These are phyloP conservation scores for Saturnispora besseyi DNA, from an alignment of 805 yeast genomes.

Conservation along the genomic window DNA sequence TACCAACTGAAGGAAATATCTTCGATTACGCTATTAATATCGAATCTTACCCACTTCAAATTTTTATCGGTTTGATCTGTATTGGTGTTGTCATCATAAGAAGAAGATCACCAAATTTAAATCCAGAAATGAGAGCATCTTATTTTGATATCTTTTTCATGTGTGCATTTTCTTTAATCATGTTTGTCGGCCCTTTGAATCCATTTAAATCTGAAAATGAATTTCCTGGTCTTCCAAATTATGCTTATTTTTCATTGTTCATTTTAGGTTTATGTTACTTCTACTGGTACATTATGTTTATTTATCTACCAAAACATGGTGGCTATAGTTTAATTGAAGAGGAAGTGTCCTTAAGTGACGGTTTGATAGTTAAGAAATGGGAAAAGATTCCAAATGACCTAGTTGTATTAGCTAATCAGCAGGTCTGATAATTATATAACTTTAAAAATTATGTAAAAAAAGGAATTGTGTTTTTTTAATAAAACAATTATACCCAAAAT, in stretches of 20 bases:
- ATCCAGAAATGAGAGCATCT: constrained; percentile 45
- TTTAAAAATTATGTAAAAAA: neutral
- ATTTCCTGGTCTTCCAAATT: constrained; percentile 36
- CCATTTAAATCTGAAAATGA: constrained; percentile 31
- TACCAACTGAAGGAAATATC: constrained; percentile 40
- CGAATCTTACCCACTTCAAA: constrained; percentile 43
- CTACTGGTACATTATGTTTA: constrained; percentile 51
- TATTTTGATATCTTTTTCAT: constrained; percentile 39
- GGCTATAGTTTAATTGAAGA: constrained; percentile 38
- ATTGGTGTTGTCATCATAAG: constrained; percentile 50
- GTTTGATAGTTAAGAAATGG: constrained; percentile 52
- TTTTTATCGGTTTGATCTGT: constrained; percentile 44
- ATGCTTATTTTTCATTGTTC: constrained; percentile 37
- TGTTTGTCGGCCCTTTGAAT: constrained; percentile 43
- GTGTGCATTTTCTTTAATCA: constrained; percentile 36
- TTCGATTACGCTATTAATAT: constrained; percentile 43
- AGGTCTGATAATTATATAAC: neutral
- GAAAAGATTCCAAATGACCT: constrained; percentile 23
- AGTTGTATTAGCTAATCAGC: neutral
- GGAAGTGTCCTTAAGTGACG: constrained; percentile 41
- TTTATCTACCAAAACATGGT: constrained; percentile 36
- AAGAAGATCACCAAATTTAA: constrained; percentile 38
- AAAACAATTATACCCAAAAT: neutral
- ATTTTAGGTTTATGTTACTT: constrained; percentile 35
- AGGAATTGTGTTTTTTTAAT: neutral